Percentiles rank a stretch among this genome's conserved stretches.
These are phyloP conservation scores for Microsporum canis DNA, from an alignment of 2,329 filamentous ascomycete genomes.

Conservation along the genomic window DNA sequence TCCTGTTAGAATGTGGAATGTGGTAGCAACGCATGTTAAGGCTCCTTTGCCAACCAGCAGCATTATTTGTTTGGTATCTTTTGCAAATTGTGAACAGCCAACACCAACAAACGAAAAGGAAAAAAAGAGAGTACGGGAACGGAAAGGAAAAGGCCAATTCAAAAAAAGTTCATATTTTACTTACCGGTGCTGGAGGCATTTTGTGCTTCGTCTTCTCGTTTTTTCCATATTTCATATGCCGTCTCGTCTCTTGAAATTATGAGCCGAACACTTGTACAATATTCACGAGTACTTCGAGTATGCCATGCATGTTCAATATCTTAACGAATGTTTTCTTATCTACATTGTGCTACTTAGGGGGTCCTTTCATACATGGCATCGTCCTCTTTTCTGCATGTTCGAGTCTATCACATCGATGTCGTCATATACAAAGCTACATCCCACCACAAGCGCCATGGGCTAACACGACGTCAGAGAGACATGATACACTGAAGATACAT, in stretches of 20 bases:
- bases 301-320: neutral
- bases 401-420: neutral
- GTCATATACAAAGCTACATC: neutral
- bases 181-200: neutral
- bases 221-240: neutral
- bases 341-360: too few species aligned
- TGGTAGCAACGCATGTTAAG: constrained; percentile 5
- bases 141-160: constrained; percentile 5
- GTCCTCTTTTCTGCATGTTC: too few species aligned
- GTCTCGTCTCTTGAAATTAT: neutral
- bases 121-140: constrained; percentile 6
- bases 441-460: neutral
- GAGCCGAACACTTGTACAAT: neutral
- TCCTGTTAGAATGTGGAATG: constrained; percentile 1
- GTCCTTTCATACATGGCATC: too few species aligned
- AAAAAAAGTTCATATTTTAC: constrained; percentile 3
- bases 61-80: constrained; percentile 11
- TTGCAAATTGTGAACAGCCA: constrained; percentile 8
- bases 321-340: too few species aligned
- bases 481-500: neutral
- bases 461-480: neutral
- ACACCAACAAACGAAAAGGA: neutral
- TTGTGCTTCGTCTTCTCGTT: neutral
- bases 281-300: neutral
- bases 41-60: constrained; percentile 1